Evolutionary conservation across 208 protist genomes (phyloP).

Genomic region (Wallacemonas rigidus): DNA sequence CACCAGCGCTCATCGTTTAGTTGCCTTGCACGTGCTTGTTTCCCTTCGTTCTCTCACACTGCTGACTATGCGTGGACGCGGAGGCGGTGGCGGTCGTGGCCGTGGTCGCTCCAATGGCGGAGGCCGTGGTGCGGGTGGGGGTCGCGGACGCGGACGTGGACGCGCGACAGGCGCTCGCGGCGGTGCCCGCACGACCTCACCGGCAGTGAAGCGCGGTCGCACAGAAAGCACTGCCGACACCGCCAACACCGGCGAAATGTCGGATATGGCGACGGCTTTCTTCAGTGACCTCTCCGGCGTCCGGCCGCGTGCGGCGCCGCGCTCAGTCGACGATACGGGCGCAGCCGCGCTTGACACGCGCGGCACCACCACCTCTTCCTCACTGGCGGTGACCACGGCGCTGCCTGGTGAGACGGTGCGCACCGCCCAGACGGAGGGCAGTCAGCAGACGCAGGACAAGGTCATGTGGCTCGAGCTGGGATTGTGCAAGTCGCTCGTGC

Average conservation of each 20-base stretch:
- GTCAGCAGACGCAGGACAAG: conserved; percentile 81
- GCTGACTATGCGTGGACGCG: neutral
- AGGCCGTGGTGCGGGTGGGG: neutral
- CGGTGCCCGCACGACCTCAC: conserved; percentile 4
- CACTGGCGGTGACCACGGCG: neutral
- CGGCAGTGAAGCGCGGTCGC: neutral
- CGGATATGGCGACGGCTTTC: conserved; percentile 49
- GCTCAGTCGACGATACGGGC: neutral
- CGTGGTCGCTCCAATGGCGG: conserved; percentile 5
- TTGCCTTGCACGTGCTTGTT: neutral
- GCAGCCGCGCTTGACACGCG: neutral
- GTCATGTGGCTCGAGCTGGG: conserved; percentile 90
- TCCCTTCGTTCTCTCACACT: neutral
- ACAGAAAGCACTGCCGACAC: neutral
- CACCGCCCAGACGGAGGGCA: conserved; percentile 25
- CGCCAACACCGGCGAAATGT: conserved; percentile 23
- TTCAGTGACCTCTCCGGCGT: conserved; percentile 67
- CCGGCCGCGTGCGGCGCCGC: conserved; percentile 10
- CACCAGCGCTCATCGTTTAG: neutral
- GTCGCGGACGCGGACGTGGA: conserved; percentile 6
- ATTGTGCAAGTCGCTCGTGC: conserved; percentile 88
- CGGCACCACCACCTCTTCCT: neutral
- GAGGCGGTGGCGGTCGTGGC: conserved; percentile 8
- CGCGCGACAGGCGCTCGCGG: conserved; percentile 7
- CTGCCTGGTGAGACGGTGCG: conserved; percentile 30